Percentiles rank a stretch among this genome's conserved stretches.
These are phyloP conservation scores for Blastosporella zonata DNA, from an alignment of 1,284 basidiomycete species.

Conservation along the genomic window DNA sequence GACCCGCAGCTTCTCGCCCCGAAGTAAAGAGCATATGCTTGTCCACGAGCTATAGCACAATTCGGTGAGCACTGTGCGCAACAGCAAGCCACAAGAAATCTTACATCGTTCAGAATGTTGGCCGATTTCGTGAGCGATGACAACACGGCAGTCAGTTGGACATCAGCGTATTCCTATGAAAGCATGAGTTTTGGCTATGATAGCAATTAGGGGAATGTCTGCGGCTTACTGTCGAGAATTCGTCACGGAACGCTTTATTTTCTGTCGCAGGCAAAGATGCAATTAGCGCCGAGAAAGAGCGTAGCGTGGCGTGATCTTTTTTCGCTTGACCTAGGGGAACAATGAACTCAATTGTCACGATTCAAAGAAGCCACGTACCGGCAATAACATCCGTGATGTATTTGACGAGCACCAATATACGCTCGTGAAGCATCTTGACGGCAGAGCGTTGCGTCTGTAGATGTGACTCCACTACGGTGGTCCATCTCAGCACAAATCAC, in stretches of 20 bases:
- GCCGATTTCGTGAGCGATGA: conserved; percentile 87
- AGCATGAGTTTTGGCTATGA: not conserved
- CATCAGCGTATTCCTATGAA: conserved; percentile 89
- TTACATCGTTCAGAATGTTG: conserved; percentile 84
- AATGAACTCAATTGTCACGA: conserved; percentile 1
- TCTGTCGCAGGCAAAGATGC: conserved; percentile 86
- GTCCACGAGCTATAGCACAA: conserved; percentile 55
- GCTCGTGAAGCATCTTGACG: conserved; percentile 92
- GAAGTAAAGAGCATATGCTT: conserved; percentile 59
- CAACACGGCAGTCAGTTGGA: conserved; percentile 88
- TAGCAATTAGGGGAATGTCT: not conserved
- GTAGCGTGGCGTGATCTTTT: conserved; percentile 78
- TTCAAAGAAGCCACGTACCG: conserved; percentile 44
- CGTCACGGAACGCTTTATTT: conserved; percentile 73
- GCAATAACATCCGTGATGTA: conserved; percentile 78
- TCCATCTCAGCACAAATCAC: not conserved
- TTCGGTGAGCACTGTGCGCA: conserved; percentile 6
- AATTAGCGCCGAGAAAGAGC: conserved; percentile 82
- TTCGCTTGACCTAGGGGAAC: conserved; percentile 52
- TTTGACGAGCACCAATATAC: conserved; percentile 78
- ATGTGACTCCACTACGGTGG: conserved; percentile 75
- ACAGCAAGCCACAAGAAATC: conserved; percentile 25
- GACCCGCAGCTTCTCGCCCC: conserved; percentile 34
- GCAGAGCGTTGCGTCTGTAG: conserved; percentile 91
- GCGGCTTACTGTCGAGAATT: conserved; percentile 74